These are phyloP conservation scores for Sarocladium brachiariae DNA, from an alignment of 2,329 filamentous ascomycete genomes.

Conservation along the genomic window DNA sequence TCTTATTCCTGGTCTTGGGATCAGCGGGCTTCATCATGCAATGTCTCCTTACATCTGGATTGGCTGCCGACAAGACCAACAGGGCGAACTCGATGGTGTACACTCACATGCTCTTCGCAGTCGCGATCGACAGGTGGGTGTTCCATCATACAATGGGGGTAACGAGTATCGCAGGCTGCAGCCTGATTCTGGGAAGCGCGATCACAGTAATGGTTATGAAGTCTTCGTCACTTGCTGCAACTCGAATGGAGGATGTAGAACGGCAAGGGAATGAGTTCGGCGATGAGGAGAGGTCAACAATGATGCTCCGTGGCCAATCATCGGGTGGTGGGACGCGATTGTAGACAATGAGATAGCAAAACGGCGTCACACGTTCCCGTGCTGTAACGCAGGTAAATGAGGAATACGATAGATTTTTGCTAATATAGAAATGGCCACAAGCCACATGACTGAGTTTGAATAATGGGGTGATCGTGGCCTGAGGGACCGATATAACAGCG, in stretches of 20 bases:
- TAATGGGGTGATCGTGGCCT: too few relatives aligned
- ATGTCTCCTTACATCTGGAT: constrained; percentile 72
- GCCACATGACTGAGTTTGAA: too few relatives aligned
- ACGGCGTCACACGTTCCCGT: too few relatives aligned
- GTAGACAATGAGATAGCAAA: constrained; percentile 4
- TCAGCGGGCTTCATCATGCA: constrained; percentile 76
- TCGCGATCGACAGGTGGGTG: constrained; percentile 43
- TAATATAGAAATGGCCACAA: too few relatives aligned
- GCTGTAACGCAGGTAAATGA: too few relatives aligned
- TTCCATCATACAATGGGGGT: constrained; percentile 45
- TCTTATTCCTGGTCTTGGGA: constrained; percentile 60
- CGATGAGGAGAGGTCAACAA: constrained; percentile 31
- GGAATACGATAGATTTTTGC: too few relatives aligned
- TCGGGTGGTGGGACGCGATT: constrained; percentile 12
- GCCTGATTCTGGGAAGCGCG: constrained; percentile 46
- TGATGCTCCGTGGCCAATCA: constrained; percentile 23
- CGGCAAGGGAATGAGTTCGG: constrained; percentile 21
- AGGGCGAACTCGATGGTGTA: constrained; percentile 52
- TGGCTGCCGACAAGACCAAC: constrained; percentile 63
- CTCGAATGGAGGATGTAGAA: constrained; percentile 26
- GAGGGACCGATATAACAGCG: too few relatives aligned
- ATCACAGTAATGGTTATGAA: constrained; percentile 43
- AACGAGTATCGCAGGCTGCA: constrained; percentile 43
- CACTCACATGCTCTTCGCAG: constrained; percentile 51
- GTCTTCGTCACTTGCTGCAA: constrained; percentile 18